A percentile compares a stretch with the other conserved stretches of the same genome.
phyloP scores from a whole-genome alignment of 805 yeast species.

The Priceomyces haplophilus region DNA sequence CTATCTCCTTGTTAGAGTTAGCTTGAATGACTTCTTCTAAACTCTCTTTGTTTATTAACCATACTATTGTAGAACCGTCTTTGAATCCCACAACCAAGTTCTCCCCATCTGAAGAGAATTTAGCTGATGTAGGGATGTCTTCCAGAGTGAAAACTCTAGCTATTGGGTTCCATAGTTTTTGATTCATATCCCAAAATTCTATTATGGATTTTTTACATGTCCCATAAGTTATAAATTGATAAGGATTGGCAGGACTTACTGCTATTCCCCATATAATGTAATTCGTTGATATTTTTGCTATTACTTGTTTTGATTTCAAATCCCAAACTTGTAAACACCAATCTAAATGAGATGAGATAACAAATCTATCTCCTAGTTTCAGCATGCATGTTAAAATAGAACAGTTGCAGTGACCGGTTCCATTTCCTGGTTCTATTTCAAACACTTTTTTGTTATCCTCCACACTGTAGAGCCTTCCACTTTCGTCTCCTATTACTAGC shows the following conservation, averaged over 20 bases:
- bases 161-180: slow-evolving; percentile 17
- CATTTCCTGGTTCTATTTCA: not conserved
- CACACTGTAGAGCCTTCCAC: slow-evolving; percentile 18
- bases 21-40: slow-evolving; percentile 4
- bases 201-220: slow-evolving; percentile 13
- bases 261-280: slow-evolving; percentile 17
- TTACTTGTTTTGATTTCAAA: slow-evolving; percentile 8
- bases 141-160: slow-evolving; percentile 10
- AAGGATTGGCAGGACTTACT: slow-evolving; percentile 15
- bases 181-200: slow-evolving; percentile 30
- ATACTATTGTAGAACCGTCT: slow-evolving; percentile 17
- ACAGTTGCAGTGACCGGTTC: slow-evolving; percentile 5
- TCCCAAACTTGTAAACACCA: slow-evolving; percentile 24
- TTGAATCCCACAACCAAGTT: slow-evolving; percentile 19
- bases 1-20: slow-evolving; percentile 10
- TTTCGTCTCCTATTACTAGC: slow-evolving; percentile 17
- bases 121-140: slow-evolving; percentile 9
- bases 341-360: slow-evolving; percentile 21
- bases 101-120: slow-evolving; percentile 18
- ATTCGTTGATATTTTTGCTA: slow-evolving; percentile 18
- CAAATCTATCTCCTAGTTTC: slow-evolving; percentile 3
- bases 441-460: slow-evolving; percentile 12
- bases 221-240: slow-evolving; percentile 28
- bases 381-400: slow-evolving; percentile 5
- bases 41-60: slow-evolving; percentile 10